A percentile compares a stretch with the other conserved stretches of the same genome.
Conservation (phyloP, 768 basidiomycete species). For the Naganishia vaughanmartiniae region DNA sequence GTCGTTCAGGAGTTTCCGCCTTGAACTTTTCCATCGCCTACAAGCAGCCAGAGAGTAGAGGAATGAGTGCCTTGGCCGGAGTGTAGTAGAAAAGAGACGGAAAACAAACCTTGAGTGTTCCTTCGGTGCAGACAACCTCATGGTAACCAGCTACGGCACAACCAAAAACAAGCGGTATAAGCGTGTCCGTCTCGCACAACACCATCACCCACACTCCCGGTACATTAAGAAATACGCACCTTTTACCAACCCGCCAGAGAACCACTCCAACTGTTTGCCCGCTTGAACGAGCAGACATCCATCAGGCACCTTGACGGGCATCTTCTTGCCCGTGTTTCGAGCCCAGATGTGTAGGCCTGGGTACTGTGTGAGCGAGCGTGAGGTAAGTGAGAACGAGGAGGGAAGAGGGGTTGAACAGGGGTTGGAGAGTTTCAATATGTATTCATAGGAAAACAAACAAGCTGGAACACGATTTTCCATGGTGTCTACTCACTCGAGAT, state of each 20-base stretch:
- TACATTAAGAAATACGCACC: conserved; percentile 29
- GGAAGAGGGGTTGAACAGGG: conserved; percentile 28
- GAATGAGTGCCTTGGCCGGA: no score
- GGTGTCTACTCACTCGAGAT: conserved; percentile 35
- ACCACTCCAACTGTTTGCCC: conserved; percentile 89
- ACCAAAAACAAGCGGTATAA: background rate
- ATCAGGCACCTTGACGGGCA: conserved; percentile 78
- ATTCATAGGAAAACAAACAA: no score
- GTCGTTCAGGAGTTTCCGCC: conserved; percentile 65
- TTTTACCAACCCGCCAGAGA: conserved; percentile 69
- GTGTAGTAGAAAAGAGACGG: no score
- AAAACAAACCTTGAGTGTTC: conserved; percentile 64
- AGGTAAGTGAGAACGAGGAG: background rate
- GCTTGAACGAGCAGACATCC: conserved; percentile 88
- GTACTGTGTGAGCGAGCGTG: conserved; percentile 52
- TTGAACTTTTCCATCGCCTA: conserved; percentile 68
- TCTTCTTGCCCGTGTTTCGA: conserved; percentile 84
- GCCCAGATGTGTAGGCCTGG: conserved; percentile 93
- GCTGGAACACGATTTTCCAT: no score
- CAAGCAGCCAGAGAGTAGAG: background rate
- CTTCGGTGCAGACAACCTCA: conserved; percentile 85
- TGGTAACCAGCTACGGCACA: conserved; percentile 71
- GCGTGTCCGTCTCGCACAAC: background rate
- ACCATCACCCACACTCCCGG: no score
- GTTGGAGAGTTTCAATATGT: no score